Evolutionary conservation across 2,329 filamentous ascomycete species (phyloP).

Genomic region (Rutstroemia sp.): DNA sequence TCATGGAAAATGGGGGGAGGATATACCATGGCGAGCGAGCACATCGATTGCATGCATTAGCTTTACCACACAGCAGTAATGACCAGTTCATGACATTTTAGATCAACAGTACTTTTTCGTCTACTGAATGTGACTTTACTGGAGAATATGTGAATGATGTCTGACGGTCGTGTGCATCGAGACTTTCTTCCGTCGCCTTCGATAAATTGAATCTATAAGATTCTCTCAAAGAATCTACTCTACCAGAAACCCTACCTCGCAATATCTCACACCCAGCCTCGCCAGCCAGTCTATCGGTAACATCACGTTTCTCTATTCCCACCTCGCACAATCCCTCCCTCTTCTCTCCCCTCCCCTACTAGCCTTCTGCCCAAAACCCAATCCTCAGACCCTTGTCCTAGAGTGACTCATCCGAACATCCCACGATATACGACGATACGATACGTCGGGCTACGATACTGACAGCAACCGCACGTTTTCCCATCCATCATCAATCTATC

Average conservation of each 20-base stretch:
- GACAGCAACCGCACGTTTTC: no score
- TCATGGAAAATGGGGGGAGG: background rate
- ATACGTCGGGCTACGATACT: no score
- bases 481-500: no score
- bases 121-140: no score
- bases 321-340: background rate
- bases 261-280: no score
- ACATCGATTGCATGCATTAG: background rate
- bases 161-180: background rate
- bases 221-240: no score
- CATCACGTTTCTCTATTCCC: background rate
- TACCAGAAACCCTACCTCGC: no score
- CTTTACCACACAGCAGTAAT: conserved; percentile 9
- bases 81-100: conserved; percentile 5
- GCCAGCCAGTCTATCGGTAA: no score
- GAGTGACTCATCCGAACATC: background rate
- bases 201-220: no score
- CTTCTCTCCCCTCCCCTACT: background rate
- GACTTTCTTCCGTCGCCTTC: no score
- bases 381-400: background rate
- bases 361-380: background rate
- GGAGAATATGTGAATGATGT: no score
- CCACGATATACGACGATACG: no score
- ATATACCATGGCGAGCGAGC: background rate
- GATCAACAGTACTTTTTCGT: background rate